Base-by-base conservation (phyloP, 352 stramenopile species). In the Pythium sukuiense region DNA sequence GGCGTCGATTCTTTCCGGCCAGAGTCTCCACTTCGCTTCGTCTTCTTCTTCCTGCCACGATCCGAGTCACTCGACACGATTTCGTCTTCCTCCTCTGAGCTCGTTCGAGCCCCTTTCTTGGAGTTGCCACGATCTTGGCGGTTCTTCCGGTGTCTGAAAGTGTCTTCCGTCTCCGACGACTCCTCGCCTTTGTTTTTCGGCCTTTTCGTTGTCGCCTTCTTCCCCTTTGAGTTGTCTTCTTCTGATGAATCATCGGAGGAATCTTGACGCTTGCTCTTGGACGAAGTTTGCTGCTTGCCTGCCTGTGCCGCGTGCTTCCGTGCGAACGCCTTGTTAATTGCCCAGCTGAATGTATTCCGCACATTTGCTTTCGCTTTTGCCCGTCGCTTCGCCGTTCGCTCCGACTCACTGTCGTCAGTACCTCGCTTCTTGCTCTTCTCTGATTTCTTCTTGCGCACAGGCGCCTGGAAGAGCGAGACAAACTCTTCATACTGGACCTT, bases 331-430 rank as follows among this genome's bases (percentile, higher is more conserved):
- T 89, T 91, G 2, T 65, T 66, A 48, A 91, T 91, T 0, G 80
- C 82, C 82, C 82, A 91, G 26, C 82, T 89, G 46, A 86, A 91
- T 0, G 82, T 87, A 37, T 91, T 91, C 6, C 82, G 68, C 5
- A 87, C 70, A 52, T 79, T 90, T 35, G 74, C 61, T 55, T 88
- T 89, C 13, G 58, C 59, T 67, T 69, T 73, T 60, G 60, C 7
- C 0, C 63, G 50, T 27, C 14, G 60, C 35, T 35, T 46, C 2
- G 59, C 13, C 1, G 24, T 70, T 13, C 16, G 0, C 33, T 71
- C 67, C 2, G 13, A 45, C 7, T 59, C 33, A 52, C 29, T 61
- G 1, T 62, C 59, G 26, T 45, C 58, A n/a, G n/a, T 61, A 9
- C 49, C 20, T 35, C 55, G 50, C 45, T 63, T 30, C 12, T 46